Evolutionary conservation across 169 alveolate species (phyloP).

Genomic region (Eimeria mitis): DNA sequence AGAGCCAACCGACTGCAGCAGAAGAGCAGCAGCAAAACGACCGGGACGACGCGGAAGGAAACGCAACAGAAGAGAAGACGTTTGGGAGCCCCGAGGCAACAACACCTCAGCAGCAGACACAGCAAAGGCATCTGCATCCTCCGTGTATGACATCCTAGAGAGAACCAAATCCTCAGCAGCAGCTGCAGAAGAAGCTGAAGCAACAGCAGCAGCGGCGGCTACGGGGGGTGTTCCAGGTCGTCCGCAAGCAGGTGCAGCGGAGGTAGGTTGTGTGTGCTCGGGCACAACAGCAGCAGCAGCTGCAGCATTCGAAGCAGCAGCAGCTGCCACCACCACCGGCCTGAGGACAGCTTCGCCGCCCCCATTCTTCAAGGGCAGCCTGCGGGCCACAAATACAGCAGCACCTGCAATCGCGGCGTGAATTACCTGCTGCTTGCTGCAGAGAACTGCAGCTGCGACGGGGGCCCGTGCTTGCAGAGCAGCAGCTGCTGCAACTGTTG

Average conservation of each 20-base stretch:
- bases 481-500: neutral
- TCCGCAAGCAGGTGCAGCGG: neutral
- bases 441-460: neutral
- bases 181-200: neutral
- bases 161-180: neutral
- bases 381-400: neutral
- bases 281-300: too few relatives aligned
- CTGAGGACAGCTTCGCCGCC: neutral
- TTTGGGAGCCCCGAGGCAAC: neutral
- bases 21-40: conserved; percentile 11
- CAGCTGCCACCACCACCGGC: conserved; percentile 7
- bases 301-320: too few relatives aligned
- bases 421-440: neutral
- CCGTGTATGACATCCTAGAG: too few relatives aligned
- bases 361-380: neutral
- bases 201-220: neutral
- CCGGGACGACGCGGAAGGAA: conserved; percentile 15
- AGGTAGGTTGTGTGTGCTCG: neutral
- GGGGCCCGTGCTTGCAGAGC: neutral
- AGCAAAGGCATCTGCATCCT: neutral
- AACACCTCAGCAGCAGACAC: neutral
- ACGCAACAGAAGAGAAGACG: neutral
- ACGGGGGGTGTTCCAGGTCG: neutral
- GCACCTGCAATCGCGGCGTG: neutral
- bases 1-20: neutral